Evolutionary conservation across 202 grass and related monocot species (phyloP), one percentile per base, ranked within the genome.

Genomic region (Saccharum hybrid): DNA sequence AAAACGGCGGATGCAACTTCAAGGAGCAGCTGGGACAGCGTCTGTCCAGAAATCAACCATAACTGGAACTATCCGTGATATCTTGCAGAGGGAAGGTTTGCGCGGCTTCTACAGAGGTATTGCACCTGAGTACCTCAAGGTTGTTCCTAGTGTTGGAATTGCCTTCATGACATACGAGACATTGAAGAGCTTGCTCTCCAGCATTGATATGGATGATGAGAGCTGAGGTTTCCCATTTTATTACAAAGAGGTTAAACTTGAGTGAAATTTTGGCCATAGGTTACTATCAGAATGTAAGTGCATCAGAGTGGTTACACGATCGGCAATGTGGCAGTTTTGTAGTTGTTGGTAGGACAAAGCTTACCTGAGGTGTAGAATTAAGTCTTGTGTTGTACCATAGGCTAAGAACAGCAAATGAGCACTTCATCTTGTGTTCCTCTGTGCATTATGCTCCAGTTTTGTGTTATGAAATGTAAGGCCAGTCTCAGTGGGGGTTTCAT

Each of bases 91-190:
- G 42, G 92, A 94, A 87, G 92, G 92, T 13, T 76, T 76, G 64
- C 62, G 87, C 76, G 92, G 92, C 68, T 87, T 94, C 66, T 94
- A 91, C 30, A 81, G 92, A 83, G 92, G 92, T 57, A 94, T 94
- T 2, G 72, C 79, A 11, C 89, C 92, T 1, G 92, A 94, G 75
- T 94, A 94, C 81, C 83, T 89, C 8, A 94, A 94, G 81, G 92
- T 94, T 77, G 89, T 94, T 63, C 92, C 92, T 30, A 89, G 92
- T 52, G 92, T 94, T 5, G 92, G 92, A 51, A 91, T 94, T 26
- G 92, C 88, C 40, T 94, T 94, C 82, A 94, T 94, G 92, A 89
- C 89, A 61, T 94, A 89, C 0, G 92, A 94, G 65, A 83, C 74
- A 30, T 37, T 94, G 66, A 94, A 94, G 71, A 22, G 81, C 64